Base-by-base conservation (phyloP, 2,329 filamentous ascomycete genomes). In the Cryphonectria japonica region DNA sequence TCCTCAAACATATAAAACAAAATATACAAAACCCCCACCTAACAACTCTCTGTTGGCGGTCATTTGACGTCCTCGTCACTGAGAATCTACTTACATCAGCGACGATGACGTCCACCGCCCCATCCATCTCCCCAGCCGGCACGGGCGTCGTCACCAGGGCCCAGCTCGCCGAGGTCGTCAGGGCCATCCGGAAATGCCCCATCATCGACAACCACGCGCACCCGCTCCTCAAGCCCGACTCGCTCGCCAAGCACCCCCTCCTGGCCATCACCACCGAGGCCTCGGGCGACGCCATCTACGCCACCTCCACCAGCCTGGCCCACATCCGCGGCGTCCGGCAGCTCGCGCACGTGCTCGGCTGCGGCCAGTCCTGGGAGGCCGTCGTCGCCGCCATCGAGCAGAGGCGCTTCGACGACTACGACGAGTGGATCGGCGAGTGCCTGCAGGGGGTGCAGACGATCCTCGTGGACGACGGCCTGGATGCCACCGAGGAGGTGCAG, bases 391-490 rank as follows among this genome's bases (percentile, higher is more conserved):
- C 76, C 60, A 80, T 87, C 68, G 78, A 81, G 69, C 78, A 79
- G 68, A 80, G 80, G 71, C 84, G 83, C 29, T 76, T 78, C 16
- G 77, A 80, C 2, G 82, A 86, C 71, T 86, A 87, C 69, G 82
- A 88, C 6, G 85, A 80, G 2, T 89, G 94, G 72, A 84, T 88
- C 14, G 83, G 82, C 61, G 85, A 83, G 73, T 96, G 93, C 75
- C 85, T 97, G 5, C 80, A 87, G 16, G 93, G 93, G 1, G 92
- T 93, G 39, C 89, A 95, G 78, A 88, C 87, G 1, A 84, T 95
- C 14, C 84, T 97, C 1, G 86, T 97, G n/a, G 93, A 96, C 75
- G 93, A 96, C 79, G 91, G 93, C 0, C 81, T 95, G 9, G 85
- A 87, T 67, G 82, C 83, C 19, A 82, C 83, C 2, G 84, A 86